Base-by-base conservation (phyloP, 2,329 filamentous ascomycete genomes). In the Fusarium sp. region DNA sequence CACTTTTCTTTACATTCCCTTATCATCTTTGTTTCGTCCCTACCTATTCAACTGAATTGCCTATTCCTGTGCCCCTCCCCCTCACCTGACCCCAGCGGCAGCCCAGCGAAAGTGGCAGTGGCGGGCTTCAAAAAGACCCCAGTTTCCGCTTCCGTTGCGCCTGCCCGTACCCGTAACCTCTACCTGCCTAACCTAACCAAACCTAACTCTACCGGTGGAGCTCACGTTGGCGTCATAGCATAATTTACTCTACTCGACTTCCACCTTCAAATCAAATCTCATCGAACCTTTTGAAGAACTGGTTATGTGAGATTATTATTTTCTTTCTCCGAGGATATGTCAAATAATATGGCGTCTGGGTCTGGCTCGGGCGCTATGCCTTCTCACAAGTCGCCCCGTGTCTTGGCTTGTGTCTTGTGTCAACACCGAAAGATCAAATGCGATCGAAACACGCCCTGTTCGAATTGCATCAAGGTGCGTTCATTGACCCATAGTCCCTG, bases 361-460 rank as follows among this genome's bases (percentile, higher is more conserved):
- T 69, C 75, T 45, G 72, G 70, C 30, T 68, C 48, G 44, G 63
- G 70, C 32, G 70, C 60, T 46, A 30, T 48, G 29, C 42, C 11
- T 34, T 70, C 75, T 52, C 77, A 77, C 58, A 86, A 83, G 75
- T 78, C 81, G 14, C 77, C 80, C 16, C 80, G 85, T 70, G 82
- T 87, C 48, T 78, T 87, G 61, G 85, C 85, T 22, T 88, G 87
- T 70, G 85, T 87, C 22, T 80, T 88, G 40, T 89, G 87, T 74
- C 87, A 89, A 75, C 85, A 87, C 74, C 84, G 87, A 73, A 89
- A 90, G 79, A 89, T 89, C 78, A 88, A 88, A 76, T 90, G 87
- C 77, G 87, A 89, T 72, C 83, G 87, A 65, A 84, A 83, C 44
- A 87, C 84, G 42, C 87, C 87, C 6, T 89, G 87, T 73, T 84